Base-by-base conservation (phyloP, 805 yeast genomes). In the Zygotorulaspora chibaensis region DNA sequence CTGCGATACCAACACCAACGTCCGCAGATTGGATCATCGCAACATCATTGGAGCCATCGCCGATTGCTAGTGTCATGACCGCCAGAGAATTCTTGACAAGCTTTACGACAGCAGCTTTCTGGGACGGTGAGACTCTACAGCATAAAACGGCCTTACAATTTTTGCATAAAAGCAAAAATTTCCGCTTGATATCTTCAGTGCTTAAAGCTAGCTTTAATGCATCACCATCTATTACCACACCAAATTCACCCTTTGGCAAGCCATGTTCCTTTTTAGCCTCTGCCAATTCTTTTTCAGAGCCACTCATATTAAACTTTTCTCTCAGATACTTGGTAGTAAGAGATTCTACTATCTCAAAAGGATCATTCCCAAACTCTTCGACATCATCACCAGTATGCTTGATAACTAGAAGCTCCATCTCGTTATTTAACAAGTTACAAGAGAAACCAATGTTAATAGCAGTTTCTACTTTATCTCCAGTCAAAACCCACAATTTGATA, bases 1-100 rank as follows among this genome's bases (percentile, higher is more conserved):
- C 95, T 2, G 90, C 90, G 61, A 86, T 86, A 69, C 95, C 95
- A 45, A 86, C 85, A 58, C 95, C 95, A 38, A 86, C 83, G 66
- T 86, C 83, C 1, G 95, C 93, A 25, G 89, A 81, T 65, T 86
- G 95, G 54, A 86, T 86, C 95, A 86, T 86, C 10, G 95, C 90
- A 51, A 86, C 95, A 68, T 86, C 95, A 62, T 86, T 86, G 16
- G 93, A 81, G 45, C 95, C 95, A 67, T 86, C 95, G 55, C 95
- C 95, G 61, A 86, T 84, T 7, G 93, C 91, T 47, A 86, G 67
- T 1, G 95, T 86, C 90, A 86, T 86, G 25, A 86, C 95, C 52
- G 80, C 81, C 38, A 86, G 69, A 13, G 80, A 75, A 25, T 81
- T 79, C 60, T 83, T 85, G n/a, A 86, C 93, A 52, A 86, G 65